Base-by-base conservation (phyloP, 2,329 filamentous ascomycete species). In the Cordyceps javanica region DNA sequence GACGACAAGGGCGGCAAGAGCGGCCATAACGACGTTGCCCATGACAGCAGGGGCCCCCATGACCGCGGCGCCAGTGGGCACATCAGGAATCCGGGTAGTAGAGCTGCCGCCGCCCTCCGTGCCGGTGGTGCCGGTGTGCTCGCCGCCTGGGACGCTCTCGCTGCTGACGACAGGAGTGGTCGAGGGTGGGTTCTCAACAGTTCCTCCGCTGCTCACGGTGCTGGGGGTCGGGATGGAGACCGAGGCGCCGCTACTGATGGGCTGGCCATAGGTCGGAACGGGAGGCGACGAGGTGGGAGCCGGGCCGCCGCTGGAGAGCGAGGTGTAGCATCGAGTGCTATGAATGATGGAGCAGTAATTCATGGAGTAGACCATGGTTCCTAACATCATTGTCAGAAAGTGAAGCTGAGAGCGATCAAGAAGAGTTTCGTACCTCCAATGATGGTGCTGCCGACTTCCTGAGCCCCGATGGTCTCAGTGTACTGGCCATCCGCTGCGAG, bases 261-360 rank as follows among this genome's bases (percentile, higher is more conserved):
- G 34, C 57, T 55, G 42, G 16, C 51, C 46, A 30, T 56, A 55
- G 21, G 30, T 52, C 19, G 53, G 54, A 11, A 25, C 34, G 23
- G 54, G 42, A 42, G 41, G 25, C 36, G 44, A 23, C 9, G 49
- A 32, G 42, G 25, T 36, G 30, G 60, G 60, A 26, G 41, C 58
- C 11, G 58, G 55, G 23, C 53, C 61, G 42, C 59, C 66, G 41
- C 64, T 70, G 26, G 69, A 68, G 51, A 68, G 62, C 49, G 66
- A 63, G 48, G 67, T 60, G 32, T 65, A 60, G 63, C 72, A 75
- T 54, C 66, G 61, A 32, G 71, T 73, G 57, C 65, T 66, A 28
- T 70, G 65, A 28, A 71, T 61, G 51, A 73, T 59, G 60, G 66
- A 68, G 66, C 72, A 74, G 55, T 70, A 61, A 63, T 72, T 73